Conservation (phyloP, 2,329 filamentous ascomycete species). For the Clonostachys rosea region DNA sequence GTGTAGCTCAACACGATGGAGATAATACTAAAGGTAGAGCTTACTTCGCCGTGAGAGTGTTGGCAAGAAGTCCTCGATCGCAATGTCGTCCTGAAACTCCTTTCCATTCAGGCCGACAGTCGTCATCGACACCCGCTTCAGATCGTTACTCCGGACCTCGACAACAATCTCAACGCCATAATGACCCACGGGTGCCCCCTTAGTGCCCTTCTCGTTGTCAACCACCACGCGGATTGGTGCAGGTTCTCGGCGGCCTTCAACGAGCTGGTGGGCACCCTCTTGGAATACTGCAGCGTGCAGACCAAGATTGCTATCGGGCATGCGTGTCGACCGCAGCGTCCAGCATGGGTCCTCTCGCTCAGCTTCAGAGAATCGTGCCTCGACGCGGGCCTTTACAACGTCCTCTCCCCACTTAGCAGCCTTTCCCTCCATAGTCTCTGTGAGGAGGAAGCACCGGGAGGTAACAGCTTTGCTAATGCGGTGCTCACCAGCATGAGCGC, state of each 20-base stretch:
- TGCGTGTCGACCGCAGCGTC: conserved; percentile 68
- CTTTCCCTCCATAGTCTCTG: conserved; percentile 73
- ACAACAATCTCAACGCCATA: conserved; percentile 69
- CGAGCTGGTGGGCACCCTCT: conserved; percentile 56
- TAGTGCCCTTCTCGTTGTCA: conserved; percentile 63
- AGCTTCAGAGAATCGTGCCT: conserved; percentile 76
- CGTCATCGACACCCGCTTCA: conserved; percentile 42
- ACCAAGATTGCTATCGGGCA: conserved; percentile 55
- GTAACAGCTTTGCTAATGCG: conserved; percentile 42
- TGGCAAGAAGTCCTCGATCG: conserved; percentile 66
- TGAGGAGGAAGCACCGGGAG: conserved; percentile 65
- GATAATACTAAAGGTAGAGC: conserved; percentile 14
- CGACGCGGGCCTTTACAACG: conserved; percentile 78
- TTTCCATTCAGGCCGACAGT: conserved; percentile 64
- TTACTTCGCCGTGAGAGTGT: conserved; percentile 70
- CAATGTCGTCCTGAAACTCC: conserved; percentile 70
- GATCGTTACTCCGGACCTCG: conserved; percentile 52
- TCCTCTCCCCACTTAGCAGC: conserved; percentile 78
- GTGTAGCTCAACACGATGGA: neutral
- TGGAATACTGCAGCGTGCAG: conserved; percentile 68
- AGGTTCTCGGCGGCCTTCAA: conserved; percentile 62
- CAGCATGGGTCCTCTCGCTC: conserved; percentile 79
- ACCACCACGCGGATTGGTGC: conserved; percentile 70
- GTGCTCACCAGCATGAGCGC: conserved; percentile 38
- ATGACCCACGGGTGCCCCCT: conserved; percentile 60